A percentile compares a stretch with the other conserved stretches of the same genome.
These are phyloP conservation scores for Tetrapisispora nanseiensis DNA, from an alignment of 805 yeast genomes.

Conservation along the genomic window DNA sequence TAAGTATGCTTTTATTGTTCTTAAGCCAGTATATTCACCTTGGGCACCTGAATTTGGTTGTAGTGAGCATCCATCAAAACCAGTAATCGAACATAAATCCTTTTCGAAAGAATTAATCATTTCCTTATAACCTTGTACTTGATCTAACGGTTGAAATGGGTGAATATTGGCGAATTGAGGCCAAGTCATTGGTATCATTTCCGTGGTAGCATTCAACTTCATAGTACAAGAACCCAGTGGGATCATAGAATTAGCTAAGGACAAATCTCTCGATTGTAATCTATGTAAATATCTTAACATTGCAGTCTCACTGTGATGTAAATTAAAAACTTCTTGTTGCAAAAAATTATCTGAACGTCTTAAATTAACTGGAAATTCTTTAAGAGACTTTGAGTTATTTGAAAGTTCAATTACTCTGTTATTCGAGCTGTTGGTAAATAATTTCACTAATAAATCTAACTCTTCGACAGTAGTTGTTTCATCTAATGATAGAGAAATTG, in stretches of 20 bases:
- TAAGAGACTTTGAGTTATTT: slow-evolving; percentile 28
- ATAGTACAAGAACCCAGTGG: slow-evolving; percentile 97
- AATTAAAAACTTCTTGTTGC: slow-evolving; percentile 68
- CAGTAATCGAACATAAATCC: slow-evolving; percentile 87
- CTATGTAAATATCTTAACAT: slow-evolving; percentile 84
- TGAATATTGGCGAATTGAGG: slow-evolving; percentile 84
- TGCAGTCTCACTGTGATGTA: slow-evolving; percentile 88
- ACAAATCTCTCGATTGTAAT: slow-evolving; percentile 79
- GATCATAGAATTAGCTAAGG: slow-evolving; percentile 93
- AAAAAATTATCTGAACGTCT: slow-evolving; percentile 52
- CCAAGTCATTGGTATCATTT: slow-evolving; percentile 90
- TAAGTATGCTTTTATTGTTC: slow-evolving; percentile 73
- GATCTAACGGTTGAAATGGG: slow-evolving; percentile 86
- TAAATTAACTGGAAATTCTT: slow-evolving; percentile 41
- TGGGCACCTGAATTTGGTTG: slow-evolving; percentile 99
- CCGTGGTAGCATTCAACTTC: slow-evolving; percentile 93
- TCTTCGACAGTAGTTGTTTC: slow-evolving; percentile 70
- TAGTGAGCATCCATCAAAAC: slow-evolving; percentile 79
- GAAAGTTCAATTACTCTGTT: slow-evolving; percentile 9
- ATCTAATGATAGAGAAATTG: slow-evolving; percentile 78
- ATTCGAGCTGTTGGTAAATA: slow-evolving; percentile 43
- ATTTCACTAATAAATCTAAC: slow-evolving; percentile 42
- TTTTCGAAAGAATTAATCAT: slow-evolving; percentile 66
- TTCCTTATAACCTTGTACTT: slow-evolving; percentile 79
- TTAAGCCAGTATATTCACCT: slow-evolving; percentile 92